Conservation (phyloP, 2,329 filamentous ascomycete species). For the Aspergillus clavatus region DNA sequence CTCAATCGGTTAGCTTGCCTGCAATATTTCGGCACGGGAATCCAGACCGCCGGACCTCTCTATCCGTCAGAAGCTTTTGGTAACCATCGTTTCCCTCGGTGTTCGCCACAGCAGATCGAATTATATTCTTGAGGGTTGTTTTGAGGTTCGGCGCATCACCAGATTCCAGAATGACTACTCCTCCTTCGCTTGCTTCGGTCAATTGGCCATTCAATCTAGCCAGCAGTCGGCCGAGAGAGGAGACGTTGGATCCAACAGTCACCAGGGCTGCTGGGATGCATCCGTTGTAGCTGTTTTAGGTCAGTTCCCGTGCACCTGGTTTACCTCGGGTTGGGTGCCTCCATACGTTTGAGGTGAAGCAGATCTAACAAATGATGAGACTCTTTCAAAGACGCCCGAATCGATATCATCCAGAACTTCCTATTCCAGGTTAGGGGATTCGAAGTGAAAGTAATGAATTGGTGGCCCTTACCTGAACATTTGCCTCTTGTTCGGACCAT, state of each 20-base stretch:
- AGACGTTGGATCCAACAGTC: constrained; percentile 42
- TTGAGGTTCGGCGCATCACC: constrained; percentile 45
- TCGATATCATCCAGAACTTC: constrained; percentile 37
- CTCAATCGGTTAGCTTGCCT: constrained; percentile 3
- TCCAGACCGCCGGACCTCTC: constrained; percentile 28
- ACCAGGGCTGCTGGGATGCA: constrained; percentile 41
- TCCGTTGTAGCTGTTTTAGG: constrained; percentile 29
- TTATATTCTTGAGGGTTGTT: constrained; percentile 43
- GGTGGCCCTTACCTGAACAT: constrained; percentile 32
- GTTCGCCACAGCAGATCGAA: constrained; percentile 38
- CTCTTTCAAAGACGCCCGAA: constrained; percentile 34
- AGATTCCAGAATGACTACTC: constrained; percentile 41
- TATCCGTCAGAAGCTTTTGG: constrained; percentile 35
- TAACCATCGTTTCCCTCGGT: constrained; percentile 37
- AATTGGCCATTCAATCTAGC: constrained; percentile 34
- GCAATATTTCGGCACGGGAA: neutral
- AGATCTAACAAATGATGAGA: constrained; percentile 35
- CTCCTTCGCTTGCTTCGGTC: constrained; percentile 26
- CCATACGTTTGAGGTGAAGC: constrained; percentile 35
- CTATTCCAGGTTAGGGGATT: constrained; percentile 19
- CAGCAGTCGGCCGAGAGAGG: constrained; percentile 37
- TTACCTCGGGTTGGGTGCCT: neutral
- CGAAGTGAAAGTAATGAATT: neutral
- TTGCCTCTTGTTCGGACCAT: constrained; percentile 37
- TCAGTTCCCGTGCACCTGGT: constrained; percentile 10